Conservation (phyloP, 1,284 basidiomycete genomes). For the Porodaedalea pini region DNA sequence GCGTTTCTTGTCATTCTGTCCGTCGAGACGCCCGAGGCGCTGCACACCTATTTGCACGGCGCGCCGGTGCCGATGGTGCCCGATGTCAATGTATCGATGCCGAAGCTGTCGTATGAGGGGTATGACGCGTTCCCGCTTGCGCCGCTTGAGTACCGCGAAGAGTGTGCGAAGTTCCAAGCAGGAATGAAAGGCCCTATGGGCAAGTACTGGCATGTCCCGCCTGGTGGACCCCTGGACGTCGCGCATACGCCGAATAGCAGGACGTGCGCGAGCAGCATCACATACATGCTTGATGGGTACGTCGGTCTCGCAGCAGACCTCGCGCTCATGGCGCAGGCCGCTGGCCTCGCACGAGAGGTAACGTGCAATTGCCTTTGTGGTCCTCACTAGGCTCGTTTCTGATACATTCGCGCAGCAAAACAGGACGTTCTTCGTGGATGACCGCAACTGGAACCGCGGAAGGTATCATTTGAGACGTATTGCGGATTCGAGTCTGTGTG, state of each 20-base stretch:
- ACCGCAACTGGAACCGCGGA: constrained; percentile 66
- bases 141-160: constrained; percentile 48
- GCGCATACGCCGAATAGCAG: constrained; percentile 42
- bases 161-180: constrained; percentile 50
- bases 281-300: constrained; percentile 64
- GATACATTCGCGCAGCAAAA: constrained; percentile 36
- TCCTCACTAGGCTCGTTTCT: neutral
- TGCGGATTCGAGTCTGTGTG: too few species aligned
- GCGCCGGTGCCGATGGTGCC: neutral
- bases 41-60: constrained; percentile 33
- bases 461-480: constrained; percentile 43
- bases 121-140: constrained; percentile 58
- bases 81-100: constrained; percentile 1
- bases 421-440: constrained; percentile 52
- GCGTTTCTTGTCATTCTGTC: constrained; percentile 50
- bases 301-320: constrained; percentile 62
- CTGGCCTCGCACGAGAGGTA: constrained; percentile 62
- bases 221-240: constrained; percentile 44
- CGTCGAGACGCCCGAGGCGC: constrained; percentile 43
- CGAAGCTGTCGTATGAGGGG: constrained; percentile 54
- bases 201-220: constrained; percentile 48
- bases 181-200: constrained; percentile 43
- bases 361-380: neutral
- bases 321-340: constrained; percentile 61
- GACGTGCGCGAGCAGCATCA: constrained; percentile 58